Percentiles rank a stretch among this genome's conserved stretches.
Conservation (phyloP, 2,329 filamentous ascomycete genomes). For the Aspergillus ruber region DNA sequence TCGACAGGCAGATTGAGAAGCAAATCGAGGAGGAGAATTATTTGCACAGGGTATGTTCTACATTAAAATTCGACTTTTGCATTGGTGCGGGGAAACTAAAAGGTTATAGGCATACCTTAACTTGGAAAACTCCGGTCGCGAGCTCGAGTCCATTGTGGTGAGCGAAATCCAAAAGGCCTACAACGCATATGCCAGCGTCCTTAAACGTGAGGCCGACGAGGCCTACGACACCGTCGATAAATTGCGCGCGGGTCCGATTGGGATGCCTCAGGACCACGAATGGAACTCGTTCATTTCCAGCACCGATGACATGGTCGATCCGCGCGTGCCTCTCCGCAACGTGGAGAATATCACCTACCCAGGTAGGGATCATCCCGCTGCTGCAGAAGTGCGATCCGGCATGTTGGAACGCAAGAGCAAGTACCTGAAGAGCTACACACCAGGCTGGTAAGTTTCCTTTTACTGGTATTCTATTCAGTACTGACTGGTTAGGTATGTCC, state of each 20-base stretch:
- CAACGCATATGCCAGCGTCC: constrained; percentile 82
- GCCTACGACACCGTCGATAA: constrained; percentile 71
- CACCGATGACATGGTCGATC: constrained; percentile 82
- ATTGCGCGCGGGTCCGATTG: constrained; percentile 74
- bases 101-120: constrained; percentile 77
- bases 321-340: constrained; percentile 68
- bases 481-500: constrained; percentile 67
- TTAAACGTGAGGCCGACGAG: constrained; percentile 84
- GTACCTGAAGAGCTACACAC: constrained; percentile 94
- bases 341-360: constrained; percentile 84
- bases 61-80: background rate
- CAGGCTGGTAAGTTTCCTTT: constrained; percentile 66
- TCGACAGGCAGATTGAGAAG: constrained; percentile 83
- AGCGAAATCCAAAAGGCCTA: constrained; percentile 98
- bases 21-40: constrained; percentile 98
- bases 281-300: constrained; percentile 77
- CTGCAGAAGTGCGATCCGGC: constrained; percentile 77
- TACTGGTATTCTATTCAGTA: background rate
- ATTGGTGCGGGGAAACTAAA: background rate
- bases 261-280: constrained; percentile 91
- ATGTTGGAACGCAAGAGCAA: constrained; percentile 97
- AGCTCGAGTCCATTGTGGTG: constrained; percentile 92
- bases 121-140: constrained; percentile 84
- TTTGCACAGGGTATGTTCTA: constrained; percentile 67
- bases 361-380: constrained; percentile 77